phyloP scores from a whole-genome alignment of 768 basidiomycete species.

The Stropharia rugosoannulata region DNA sequence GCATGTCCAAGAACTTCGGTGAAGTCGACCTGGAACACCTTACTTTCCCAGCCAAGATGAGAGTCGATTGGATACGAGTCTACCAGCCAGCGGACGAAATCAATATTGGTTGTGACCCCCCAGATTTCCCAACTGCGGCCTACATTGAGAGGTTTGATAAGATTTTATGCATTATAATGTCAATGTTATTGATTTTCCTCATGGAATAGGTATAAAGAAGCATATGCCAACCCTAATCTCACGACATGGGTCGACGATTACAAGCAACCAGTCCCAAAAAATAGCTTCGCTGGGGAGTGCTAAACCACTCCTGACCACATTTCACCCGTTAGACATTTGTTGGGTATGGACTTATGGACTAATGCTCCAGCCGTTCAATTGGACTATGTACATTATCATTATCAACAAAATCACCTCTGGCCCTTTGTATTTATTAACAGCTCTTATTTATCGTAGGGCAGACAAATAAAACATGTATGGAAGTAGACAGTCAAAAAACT shows the following conservation, averaged over 20 bases:
- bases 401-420: not conserved
- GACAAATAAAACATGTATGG: too few species aligned
- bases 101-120: constrained; percentile 86
- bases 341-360: not conserved
- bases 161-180: not conserved
- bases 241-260: constrained; percentile 74
- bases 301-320: constrained; percentile 31
- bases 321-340: not conserved
- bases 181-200: not conserved
- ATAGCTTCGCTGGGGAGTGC: constrained; percentile 58
- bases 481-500: not conserved
- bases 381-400: too few species aligned
- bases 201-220: constrained; percentile 46
- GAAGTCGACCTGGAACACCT: constrained; percentile 69
- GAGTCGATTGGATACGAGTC: constrained; percentile 86
- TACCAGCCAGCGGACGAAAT: constrained; percentile 73
- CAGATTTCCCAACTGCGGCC: constrained; percentile 70
- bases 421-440: not conserved
- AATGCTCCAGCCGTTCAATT: too few species aligned
- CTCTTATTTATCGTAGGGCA: too few species aligned
- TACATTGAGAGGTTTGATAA: constrained; percentile 73
- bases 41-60: constrained; percentile 72
- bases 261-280: constrained; percentile 70
- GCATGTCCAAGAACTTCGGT: constrained; percentile 79
- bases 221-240: constrained; percentile 81